A percentile compares a stretch with the other conserved stretches of the same genome.
These are phyloP conservation scores for Aspergillus texensis DNA, from an alignment of 2,329 filamentous ascomycete species.

Conservation along the genomic window DNA sequence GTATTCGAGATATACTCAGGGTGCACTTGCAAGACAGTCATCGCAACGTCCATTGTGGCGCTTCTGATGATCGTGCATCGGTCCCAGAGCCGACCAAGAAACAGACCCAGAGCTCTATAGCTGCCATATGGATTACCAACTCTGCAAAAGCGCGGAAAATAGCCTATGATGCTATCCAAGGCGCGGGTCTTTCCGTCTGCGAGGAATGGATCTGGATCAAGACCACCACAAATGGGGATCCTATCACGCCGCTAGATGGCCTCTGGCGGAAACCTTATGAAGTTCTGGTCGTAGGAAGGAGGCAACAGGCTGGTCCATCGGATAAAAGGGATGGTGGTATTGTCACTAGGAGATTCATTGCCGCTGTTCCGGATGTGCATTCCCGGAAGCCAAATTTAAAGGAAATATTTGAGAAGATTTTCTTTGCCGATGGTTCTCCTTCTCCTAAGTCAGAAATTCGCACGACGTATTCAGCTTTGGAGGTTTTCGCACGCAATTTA, in stretches of 20 bases:
- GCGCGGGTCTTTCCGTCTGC: slow-evolving; percentile 51
- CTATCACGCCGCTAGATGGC: slow-evolving; percentile 55
- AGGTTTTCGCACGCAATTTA: slow-evolving; percentile 63
- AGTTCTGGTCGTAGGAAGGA: slow-evolving; percentile 53
- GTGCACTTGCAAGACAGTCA: slow-evolving; percentile 39
- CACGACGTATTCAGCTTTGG: slow-evolving; percentile 54
- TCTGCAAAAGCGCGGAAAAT: slow-evolving; percentile 52
- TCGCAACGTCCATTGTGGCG: background rate
- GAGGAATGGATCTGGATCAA: slow-evolving; percentile 71
- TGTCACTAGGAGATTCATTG: slow-evolving; percentile 54
- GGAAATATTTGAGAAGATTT: slow-evolving; percentile 53
- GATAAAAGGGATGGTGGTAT: background rate
- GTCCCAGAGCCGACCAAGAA: background rate
- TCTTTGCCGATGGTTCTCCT: slow-evolving; percentile 32
- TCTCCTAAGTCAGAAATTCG: background rate
- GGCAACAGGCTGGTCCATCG: slow-evolving; percentile 24
- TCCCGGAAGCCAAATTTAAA: slow-evolving; percentile 67
- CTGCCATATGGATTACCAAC: slow-evolving; percentile 66
- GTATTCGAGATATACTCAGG: slow-evolving; percentile 50
- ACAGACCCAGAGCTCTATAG: slow-evolving; percentile 32
- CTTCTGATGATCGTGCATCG: background rate
- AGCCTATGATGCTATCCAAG: slow-evolving; percentile 47
- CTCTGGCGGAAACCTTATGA: slow-evolving; percentile 66
- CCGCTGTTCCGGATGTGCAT: slow-evolving; percentile 64
- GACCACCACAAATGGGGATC: slow-evolving; percentile 55